phyloP scores from a whole-genome alignment of 2,329 filamentous ascomycete species.

The Pseudogymnoascus sp. region DNA sequence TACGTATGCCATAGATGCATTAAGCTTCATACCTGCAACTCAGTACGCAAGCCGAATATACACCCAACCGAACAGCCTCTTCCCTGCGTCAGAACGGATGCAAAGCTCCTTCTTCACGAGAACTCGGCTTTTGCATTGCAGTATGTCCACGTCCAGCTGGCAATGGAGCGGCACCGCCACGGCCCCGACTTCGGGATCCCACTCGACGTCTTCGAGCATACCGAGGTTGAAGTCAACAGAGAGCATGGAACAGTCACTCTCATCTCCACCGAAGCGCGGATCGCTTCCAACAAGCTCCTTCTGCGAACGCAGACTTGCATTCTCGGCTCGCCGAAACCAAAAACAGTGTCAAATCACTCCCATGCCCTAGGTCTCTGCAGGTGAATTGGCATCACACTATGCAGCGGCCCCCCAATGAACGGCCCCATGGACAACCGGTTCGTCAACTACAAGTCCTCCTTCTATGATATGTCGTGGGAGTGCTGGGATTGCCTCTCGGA shows the following conservation, averaged over 20 bases:
- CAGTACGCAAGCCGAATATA: neutral
- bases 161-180: neutral
- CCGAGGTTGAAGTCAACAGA: neutral
- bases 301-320: constrained; percentile 19
- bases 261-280: constrained; percentile 16
- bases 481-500: constrained; percentile 15
- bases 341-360: neutral
- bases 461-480: constrained; percentile 9
- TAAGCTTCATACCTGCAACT: neutral
- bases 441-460: neutral
- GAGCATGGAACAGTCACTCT: constrained; percentile 10
- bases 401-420: constrained; percentile 10
- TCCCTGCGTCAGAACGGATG: neutral
- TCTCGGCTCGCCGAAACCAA: constrained; percentile 12
- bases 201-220: neutral
- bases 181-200: neutral
- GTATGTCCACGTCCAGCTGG: neutral
- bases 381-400: neutral
- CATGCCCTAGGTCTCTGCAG: neutral
- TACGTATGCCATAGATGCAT: neutral
- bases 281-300: constrained; percentile 16
- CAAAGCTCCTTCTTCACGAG: neutral
- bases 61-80: neutral
- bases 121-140: neutral
- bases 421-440: constrained; percentile 10